Evolutionary conservation across 2,329 filamentous ascomycete species (phyloP).

Genomic region (Fusarium newnesense): DNA sequence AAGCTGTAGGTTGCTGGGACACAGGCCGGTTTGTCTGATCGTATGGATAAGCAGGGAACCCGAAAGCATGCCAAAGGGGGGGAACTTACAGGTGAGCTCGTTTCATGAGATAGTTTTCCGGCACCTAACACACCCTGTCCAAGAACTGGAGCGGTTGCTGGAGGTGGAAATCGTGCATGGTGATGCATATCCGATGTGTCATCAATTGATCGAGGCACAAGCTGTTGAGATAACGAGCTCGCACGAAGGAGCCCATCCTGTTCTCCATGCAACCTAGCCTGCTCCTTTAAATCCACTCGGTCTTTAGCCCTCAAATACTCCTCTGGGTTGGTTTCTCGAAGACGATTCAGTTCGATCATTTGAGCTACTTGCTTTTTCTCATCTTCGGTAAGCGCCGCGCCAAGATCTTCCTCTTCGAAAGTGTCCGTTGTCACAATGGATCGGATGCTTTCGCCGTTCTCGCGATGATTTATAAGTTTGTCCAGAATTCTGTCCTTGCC

Average conservation of each 20-base stretch:
- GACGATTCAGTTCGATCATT: slow-evolving; percentile 48
- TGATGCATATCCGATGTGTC: slow-evolving; percentile 25
- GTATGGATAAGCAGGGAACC: slow-evolving; percentile 6
- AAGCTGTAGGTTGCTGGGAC: slow-evolving; percentile 1
- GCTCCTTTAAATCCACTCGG: slow-evolving; percentile 9
- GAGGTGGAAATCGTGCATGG: background rate
- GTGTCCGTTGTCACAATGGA: slow-evolving; percentile 75
- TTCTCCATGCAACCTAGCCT: background rate
- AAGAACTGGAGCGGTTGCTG: background rate
- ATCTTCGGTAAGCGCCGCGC: slow-evolving; percentile 64
- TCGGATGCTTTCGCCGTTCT: slow-evolving; percentile 55
- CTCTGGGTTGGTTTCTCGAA: slow-evolving; percentile 48
- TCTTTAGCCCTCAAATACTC: slow-evolving; percentile 43
- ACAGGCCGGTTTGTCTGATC: background rate
- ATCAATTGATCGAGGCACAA: slow-evolving; percentile 19
- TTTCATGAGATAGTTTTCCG: background rate
- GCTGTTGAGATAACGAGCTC: background rate
- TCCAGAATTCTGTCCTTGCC: slow-evolving; percentile 74
- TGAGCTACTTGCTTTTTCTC: slow-evolving; percentile 66
- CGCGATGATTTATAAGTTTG: slow-evolving; percentile 53
- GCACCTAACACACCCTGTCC: background rate
- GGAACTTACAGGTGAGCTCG: slow-evolving; percentile 7
- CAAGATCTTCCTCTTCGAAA: slow-evolving; percentile 75
- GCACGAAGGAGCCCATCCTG: background rate
- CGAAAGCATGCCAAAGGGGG: background rate